A percentile compares a stretch with the other conserved stretches of the same genome.
phyloP scores from a whole-genome alignment of 352 stramenopile species.

The Blastocystis sp. region DNA sequence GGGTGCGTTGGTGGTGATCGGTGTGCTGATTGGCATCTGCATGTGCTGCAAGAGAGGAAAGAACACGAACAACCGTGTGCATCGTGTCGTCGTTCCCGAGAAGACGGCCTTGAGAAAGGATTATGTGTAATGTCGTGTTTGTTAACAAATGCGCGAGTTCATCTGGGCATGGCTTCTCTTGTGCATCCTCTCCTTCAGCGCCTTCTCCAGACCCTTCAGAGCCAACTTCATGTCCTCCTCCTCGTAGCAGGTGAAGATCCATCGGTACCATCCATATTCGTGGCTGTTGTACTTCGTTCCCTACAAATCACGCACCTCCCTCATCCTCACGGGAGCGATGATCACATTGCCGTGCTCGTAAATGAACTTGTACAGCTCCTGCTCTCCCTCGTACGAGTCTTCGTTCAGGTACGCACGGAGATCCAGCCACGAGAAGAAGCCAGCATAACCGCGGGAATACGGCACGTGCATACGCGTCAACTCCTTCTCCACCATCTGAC shows the following conservation, averaged over 20 bases:
- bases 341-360: constrained; percentile 72
- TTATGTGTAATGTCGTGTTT: not conserved
- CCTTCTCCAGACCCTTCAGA: constrained; percentile 58
- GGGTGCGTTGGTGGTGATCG: not conserved
- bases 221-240: constrained; percentile 54
- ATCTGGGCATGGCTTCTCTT: constrained; percentile 11
- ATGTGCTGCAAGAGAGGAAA: constrained; percentile 4
- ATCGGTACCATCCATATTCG: constrained; percentile 52
- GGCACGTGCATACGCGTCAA: constrained; percentile 42
- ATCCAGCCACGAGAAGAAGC: constrained; percentile 69
- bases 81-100: not conserved
- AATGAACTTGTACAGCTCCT: constrained; percentile 70
- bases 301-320: not conserved
- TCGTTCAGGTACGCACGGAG: constrained; percentile 69
- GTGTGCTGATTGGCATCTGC: constrained; percentile 10
- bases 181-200: constrained; percentile 28
- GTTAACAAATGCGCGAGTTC: constrained; percentile 4
- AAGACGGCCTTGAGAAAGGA: not conserved
- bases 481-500: constrained; percentile 44
- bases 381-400: constrained; percentile 63
- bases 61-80: not conserved
- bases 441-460: constrained; percentile 30
- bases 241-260: constrained; percentile 72
- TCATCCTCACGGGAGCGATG: constrained; percentile 26
- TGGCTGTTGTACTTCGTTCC: constrained; percentile 38